Conservation (phyloP, 495 filamentous ascomycete genomes). For the Hypoxylon fragiforme region DNA sequence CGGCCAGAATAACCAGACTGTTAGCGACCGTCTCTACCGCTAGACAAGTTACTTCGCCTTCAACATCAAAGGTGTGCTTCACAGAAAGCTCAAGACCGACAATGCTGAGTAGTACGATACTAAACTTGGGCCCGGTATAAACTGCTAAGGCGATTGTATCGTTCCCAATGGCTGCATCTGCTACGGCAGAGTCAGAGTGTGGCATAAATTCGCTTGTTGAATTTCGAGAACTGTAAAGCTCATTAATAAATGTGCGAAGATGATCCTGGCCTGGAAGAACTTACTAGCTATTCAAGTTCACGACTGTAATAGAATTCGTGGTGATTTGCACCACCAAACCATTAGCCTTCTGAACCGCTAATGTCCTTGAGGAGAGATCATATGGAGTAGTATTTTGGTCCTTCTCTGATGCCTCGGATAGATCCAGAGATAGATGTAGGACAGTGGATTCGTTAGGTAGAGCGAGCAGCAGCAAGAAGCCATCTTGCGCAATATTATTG, state of each 20-base stretch:
- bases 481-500: conserved; percentile 18
- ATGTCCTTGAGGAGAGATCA: conserved; percentile 56
- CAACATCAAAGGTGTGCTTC: conserved; percentile 29
- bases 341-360: conserved; percentile 49
- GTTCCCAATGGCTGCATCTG: conserved; percentile 38
- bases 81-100: conserved; percentile 27
- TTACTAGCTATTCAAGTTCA: conserved; percentile 32
- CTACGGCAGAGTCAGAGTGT: conserved; percentile 28
- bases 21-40: conserved; percentile 23
- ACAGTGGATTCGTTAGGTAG: conserved; percentile 49
- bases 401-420: conserved; percentile 38
- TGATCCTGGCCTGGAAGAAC: conserved; percentile 21
- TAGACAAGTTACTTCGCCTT: conserved; percentile 49
- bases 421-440: conserved; percentile 44
- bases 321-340: conserved; percentile 60
- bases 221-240: conserved; percentile 31
- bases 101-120: conserved; percentile 39
- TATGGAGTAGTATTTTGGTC: conserved; percentile 49
- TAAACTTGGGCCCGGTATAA: conserved; percentile 35
- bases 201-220: conserved; percentile 30
- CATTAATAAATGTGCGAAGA: conserved; percentile 7
- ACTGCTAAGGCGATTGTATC: conserved; percentile 43
- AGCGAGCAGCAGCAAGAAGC: conserved; percentile 52
- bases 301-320: conserved; percentile 48
- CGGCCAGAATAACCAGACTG: conserved; percentile 36